Evolutionary conservation across 2,329 filamentous ascomycete species (phyloP).

Genomic region (Chrysosporium queenslandicum): DNA sequence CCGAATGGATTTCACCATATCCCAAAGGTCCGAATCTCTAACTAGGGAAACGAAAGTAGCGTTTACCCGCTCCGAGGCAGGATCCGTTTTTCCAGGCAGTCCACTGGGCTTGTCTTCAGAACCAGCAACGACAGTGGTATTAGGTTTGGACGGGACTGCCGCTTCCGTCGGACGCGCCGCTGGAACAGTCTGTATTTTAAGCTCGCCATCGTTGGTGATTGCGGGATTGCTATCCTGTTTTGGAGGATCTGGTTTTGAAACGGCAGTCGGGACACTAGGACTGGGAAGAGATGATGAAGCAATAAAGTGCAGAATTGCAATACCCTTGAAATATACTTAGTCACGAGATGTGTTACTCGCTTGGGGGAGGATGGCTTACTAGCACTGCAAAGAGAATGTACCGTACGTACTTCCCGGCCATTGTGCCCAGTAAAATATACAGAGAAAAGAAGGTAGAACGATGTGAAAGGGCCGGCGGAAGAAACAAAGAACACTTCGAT

Average conservation of each 20-base stretch:
- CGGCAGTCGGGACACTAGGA: constrained; percentile 17
- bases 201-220: neutral
- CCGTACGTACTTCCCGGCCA: constrained; percentile 38
- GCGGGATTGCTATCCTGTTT: neutral
- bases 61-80: constrained; percentile 61
- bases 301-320: constrained; percentile 71
- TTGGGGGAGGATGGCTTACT: constrained; percentile 44
- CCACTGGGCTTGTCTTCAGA: neutral
- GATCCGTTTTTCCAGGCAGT: constrained; percentile 15
- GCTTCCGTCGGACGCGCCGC: neutral
- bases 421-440: constrained; percentile 23
- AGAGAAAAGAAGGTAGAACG: neutral
- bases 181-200: constrained; percentile 1
- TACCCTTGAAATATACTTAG: constrained; percentile 32
- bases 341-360: neutral
- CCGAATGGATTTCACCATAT: constrained; percentile 89
- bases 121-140: neutral
- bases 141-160: neutral
- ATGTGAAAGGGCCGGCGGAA: neutral
- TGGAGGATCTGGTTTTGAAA: constrained; percentile 5
- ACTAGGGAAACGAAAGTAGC: constrained; percentile 95
- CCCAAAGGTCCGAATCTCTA: constrained; percentile 89
- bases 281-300: constrained; percentile 46
- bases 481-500: neutral
- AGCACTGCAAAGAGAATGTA: constrained; percentile 71